Evolutionary conservation across 2,329 filamentous ascomycete species (phyloP).

Genomic region (Nemania sp.): DNA sequence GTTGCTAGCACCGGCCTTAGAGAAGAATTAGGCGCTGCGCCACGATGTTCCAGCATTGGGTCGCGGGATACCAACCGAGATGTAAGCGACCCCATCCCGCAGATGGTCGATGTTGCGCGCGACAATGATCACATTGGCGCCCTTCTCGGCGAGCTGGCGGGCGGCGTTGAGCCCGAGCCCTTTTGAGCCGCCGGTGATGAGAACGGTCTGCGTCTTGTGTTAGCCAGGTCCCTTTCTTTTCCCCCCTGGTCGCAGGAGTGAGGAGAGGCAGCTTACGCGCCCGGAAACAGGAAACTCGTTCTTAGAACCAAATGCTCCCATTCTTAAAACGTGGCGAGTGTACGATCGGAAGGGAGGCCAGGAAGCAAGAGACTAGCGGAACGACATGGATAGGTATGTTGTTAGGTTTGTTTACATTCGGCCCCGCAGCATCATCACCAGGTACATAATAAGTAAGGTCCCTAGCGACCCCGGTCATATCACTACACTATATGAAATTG

Average conservation of each 20-base stretch:
- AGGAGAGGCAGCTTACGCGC: constrained; percentile 47
- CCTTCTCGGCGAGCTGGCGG: constrained; percentile 64
- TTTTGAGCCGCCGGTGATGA: constrained; percentile 72
- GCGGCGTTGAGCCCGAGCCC: constrained; percentile 69
- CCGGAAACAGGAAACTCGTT: constrained; percentile 68
- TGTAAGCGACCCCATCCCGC: constrained; percentile 57
- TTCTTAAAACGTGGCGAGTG: background rate
- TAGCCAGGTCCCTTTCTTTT: background rate
- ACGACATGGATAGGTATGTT: too few relatives aligned
- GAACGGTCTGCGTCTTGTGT: constrained; percentile 58
- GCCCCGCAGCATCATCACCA: too few relatives aligned
- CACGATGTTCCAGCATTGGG: background rate
- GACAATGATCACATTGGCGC: constrained; percentile 70
- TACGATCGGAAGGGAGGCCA: background rate
- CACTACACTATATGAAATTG: too few relatives aligned
- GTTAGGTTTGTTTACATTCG: too few relatives aligned
- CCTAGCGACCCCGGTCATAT: background rate
- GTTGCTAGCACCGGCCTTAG: constrained; percentile 54
- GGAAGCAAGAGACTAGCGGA: background rate
- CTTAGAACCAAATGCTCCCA: constrained; percentile 25
- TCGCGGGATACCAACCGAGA: constrained; percentile 47
- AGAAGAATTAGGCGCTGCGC: constrained; percentile 2
- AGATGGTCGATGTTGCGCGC: constrained; percentile 66
- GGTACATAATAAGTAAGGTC: background rate
- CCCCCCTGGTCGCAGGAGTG: too few relatives aligned